Base-by-base conservation (phyloP, 169 alveolate species). In the Toxoplasma gondii region DNA sequence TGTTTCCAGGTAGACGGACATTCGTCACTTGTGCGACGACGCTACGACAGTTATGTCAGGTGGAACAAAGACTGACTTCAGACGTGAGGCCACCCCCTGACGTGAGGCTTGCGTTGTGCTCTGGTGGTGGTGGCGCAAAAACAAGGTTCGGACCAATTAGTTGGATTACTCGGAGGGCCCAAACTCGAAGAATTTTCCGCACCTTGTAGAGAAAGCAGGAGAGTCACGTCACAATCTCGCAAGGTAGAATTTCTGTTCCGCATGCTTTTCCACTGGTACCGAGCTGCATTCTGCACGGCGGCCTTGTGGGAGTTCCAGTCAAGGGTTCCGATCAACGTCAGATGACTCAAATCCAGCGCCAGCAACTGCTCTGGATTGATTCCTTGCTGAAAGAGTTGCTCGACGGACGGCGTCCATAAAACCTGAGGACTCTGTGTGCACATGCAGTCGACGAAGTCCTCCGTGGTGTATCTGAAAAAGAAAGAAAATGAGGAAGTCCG, bases 241-340 rank as follows among this genome's bases (percentile, higher is more conserved):
- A 17, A n/a, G 2, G 86, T n/a, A 7, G 22, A 38, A 1, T 1
- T 41, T 16, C 1, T n/a, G 5, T n/a, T 78, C 86, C n/a, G 45
- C 34, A 1, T 27, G 9, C 4, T 16, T 16, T 16, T 64, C 5
- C n/a, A 64, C 7, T 4, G 29, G 24, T 19, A 31, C n/a, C 74
- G 74, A n/a, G 44, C 9, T 45, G 1, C 10, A 12, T 31, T 12
- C 12, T 36, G 86, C 39, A 78, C 44, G 86, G 45, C 86, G n/a
- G 86, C n/a, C 74, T 64, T 64, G 74, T 78, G 86, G 29, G 86
- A n/a, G 86, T 19, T 31, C 86, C 86, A 78, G 86, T 78, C 86
- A n/a, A 78, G 53, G 67, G 24, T 36, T 9, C 90, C 90, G 24
- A 43, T 49, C 36, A 82, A 16, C 17, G 10, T 29, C 64, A 82